A percentile compares a stretch with the other conserved stretches of the same genome.
Conservation (phyloP, 768 basidiomycete genomes). For the Gymnopilus junonius region DNA sequence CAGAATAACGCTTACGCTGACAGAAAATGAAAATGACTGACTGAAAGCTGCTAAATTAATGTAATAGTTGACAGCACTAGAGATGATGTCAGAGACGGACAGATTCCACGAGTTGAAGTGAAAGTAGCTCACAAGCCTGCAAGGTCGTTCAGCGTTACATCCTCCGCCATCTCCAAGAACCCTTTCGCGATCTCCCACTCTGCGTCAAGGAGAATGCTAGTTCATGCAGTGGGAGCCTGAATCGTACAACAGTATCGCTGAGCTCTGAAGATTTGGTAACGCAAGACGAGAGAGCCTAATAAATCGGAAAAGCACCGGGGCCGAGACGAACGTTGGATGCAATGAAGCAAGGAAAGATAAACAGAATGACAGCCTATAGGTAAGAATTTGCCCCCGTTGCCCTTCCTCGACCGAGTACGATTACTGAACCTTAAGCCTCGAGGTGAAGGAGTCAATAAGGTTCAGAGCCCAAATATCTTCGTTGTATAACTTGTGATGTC, state of each 20-base stretch:
- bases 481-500: background rate
- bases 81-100: background rate
- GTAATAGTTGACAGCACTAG: constrained; percentile 25
- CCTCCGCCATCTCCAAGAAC: constrained; percentile 9
- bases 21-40: constrained; percentile 13
- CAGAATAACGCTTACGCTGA: background rate
- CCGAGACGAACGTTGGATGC: background rate
- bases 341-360: background rate
- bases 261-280: background rate
- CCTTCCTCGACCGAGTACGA: background rate
- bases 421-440: background rate
- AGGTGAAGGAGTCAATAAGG: background rate
- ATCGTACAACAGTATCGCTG: background rate
- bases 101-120: background rate
- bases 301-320: background rate
- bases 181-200: background rate
- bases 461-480: background rate
- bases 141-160: constrained; percentile 12
- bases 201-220: background rate
- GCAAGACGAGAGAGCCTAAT: background rate
- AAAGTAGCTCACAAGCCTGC: constrained; percentile 2
- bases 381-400: background rate
- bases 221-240: background rate
- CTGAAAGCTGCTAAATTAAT: constrained; percentile 30
- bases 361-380: background rate